Percentiles rank a stretch among this genome's conserved stretches.
Evolutionary conservation across 2,329 filamentous ascomycete genomes (phyloP).

Genomic region (Pleurostoma richardsiae): DNA sequence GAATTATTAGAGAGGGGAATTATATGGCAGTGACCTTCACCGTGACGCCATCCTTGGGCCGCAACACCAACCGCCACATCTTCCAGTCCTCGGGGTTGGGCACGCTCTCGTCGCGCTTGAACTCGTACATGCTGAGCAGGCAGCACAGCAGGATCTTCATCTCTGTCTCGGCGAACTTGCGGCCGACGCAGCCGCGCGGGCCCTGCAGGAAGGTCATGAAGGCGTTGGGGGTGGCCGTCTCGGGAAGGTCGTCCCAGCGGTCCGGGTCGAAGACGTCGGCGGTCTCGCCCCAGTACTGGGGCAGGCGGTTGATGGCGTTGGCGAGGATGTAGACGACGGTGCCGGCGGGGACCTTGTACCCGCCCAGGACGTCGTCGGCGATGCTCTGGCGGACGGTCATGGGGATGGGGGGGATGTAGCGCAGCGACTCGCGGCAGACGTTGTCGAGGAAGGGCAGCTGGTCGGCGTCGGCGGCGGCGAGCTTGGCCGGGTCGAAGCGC

Average conservation of each 20-base stretch:
- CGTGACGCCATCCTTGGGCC: conserved; percentile 35
- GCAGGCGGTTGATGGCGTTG: conserved; percentile 33
- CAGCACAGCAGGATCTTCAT: conserved; percentile 24
- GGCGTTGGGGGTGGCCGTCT: conserved; percentile 4
- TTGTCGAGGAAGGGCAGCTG: conserved; percentile 37
- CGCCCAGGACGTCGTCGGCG: conserved; percentile 29
- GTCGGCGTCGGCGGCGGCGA: conserved; percentile 28
- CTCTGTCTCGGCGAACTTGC: conserved; percentile 8
- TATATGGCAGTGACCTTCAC: conserved; percentile 23
- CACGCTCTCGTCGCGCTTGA: conserved; percentile 24
- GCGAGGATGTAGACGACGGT: conserved; percentile 36
- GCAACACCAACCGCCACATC: conserved; percentile 41
- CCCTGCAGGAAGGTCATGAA: conserved; percentile 7
- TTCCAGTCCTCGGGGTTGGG: conserved; percentile 38
- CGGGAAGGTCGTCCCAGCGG: conserved; percentile 27
- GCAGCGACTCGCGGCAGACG: conserved; percentile 38
- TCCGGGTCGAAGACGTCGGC: conserved; percentile 34
- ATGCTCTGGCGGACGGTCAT: conserved; percentile 37
- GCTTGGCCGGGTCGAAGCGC: conserved; percentile 20
- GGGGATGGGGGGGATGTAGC: conserved; percentile 38
- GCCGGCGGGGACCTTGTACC: conserved; percentile 32
- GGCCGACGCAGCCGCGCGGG: conserved; percentile 3
- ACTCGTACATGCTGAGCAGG: conserved; percentile 24
- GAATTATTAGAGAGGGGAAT: neutral
- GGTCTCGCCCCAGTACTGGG: conserved; percentile 31